These are phyloP conservation scores for Rutidosis leptorrhynchoides DNA, from an alignment of 129 eudicot genomes.

Conservation along the genomic window DNA sequence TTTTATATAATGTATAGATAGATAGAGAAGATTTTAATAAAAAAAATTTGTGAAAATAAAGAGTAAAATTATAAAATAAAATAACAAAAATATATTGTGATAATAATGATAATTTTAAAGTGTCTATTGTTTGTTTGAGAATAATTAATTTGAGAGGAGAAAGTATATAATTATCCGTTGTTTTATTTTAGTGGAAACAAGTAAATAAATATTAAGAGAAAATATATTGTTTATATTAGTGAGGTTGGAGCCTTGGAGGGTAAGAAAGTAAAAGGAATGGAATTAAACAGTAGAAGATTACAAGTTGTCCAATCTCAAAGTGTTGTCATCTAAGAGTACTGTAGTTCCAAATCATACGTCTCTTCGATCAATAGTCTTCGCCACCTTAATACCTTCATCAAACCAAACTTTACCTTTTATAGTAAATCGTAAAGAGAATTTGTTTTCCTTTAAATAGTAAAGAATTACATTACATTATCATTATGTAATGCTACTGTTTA, in stretches of 20 bases:
- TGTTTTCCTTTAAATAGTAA: not conserved
- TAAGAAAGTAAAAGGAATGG: slow-evolving; percentile 6
- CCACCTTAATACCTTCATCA: not conserved
- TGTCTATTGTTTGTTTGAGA: too few relatives aligned
- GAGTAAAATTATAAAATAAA: too few relatives aligned
- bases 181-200: too few relatives aligned
- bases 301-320: slow-evolving; percentile 19
- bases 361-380: slow-evolving; percentile 13
- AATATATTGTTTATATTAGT: not conserved
- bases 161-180: too few relatives aligned
- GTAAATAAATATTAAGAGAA: too few relatives aligned
- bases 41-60: too few relatives aligned
- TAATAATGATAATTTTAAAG: too few relatives aligned
- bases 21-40: too few relatives aligned
- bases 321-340: slow-evolving; percentile 15
- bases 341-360: slow-evolving; percentile 14
- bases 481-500: not conserved
- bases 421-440: not conserved
- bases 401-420: not conserved
- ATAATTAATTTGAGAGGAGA: too few relatives aligned
- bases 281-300: not conserved
- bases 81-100: too few relatives aligned
- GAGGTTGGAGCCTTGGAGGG: not conserved
- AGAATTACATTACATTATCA: too few relatives aligned
- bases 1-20: too few relatives aligned